Base-by-base conservation (phyloP, 257 asterid genomes). In the Solanum bukasovii region DNA sequence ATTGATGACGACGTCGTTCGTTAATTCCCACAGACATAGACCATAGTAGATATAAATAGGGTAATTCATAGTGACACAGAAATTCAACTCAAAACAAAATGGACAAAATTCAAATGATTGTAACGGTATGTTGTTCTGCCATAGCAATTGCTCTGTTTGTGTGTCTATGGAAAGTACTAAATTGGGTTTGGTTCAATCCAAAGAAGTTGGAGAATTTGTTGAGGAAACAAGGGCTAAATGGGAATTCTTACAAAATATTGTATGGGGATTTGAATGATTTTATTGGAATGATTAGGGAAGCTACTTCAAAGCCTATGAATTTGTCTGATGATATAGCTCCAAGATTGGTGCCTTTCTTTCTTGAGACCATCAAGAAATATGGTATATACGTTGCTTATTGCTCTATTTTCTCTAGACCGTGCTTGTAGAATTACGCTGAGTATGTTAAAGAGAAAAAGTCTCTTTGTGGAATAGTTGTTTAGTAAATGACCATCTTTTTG, bases 231-330 rank as follows among this genome's bases (percentile, higher is more conserved):
- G 93, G 95, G 20, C 88, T 92, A 59, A 87, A 27, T 9, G 95
- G 94, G 7, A 91, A 88, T 40, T 31, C 90, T 2, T 93, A 91
- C 88, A 91, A 83, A 85, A 13, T 92, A 7, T 56, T 92, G 42
- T 52, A 21, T 68, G 89, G 91, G 38, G 91, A 87, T 46, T 38
- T 87, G 42, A 87, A 79, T 12, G 90, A 89, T n/a, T 31, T 85
- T 16, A 9, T 65, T 7, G 33, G 74, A 29, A 9, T 84, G 88
- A 9, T 34, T 29, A 9, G 42, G 52, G 56, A 84, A 78, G 90
- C 88, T 25, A 14, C n/a, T 31, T 68, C 85, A n/a, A 85, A 78
- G 49, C 82, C 90, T 27, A 31, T 87, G 42, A 52, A 31, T 70
- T 75, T 87, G 37, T 87, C 79, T 9, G 87, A 87, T 38, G 87